Evolutionary conservation across 768 basidiomycete species (phyloP).

Genomic region (Albatrellus ellisii): DNA sequence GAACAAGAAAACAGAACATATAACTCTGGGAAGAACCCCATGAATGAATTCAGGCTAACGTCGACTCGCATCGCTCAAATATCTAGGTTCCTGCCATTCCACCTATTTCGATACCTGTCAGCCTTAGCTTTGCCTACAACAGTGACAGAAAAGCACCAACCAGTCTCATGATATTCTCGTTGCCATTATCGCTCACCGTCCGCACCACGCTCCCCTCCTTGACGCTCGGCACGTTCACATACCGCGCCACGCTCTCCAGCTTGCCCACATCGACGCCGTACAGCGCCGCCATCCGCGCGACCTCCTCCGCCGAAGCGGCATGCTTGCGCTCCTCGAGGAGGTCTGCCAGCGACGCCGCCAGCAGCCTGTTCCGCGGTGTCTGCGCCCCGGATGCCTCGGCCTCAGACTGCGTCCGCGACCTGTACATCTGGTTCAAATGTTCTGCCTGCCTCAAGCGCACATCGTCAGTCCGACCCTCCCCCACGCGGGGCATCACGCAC

Average conservation of each 20-base stretch:
- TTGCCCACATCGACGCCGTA: conserved; percentile 42
- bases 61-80: no score
- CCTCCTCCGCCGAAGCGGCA: conserved; percentile 24
- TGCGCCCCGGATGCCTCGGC: conserved; percentile 30
- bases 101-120: no score
- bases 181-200: conserved; percentile 38
- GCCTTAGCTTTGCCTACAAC: no score
- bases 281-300: conserved; percentile 36
- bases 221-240: conserved; percentile 56
- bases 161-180: conserved; percentile 36
- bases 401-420: conserved; percentile 43
- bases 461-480: neutral
- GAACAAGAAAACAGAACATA: no score
- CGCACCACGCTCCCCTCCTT: conserved; percentile 30
- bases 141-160: conserved; percentile 33
- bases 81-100: no score
- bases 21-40: no score
- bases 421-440: conserved; percentile 30
- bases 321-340: conserved; percentile 55
- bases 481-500: conserved; percentile 22
- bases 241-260: conserved; percentile 37
- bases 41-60: no score
- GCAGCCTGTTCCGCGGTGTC: conserved; percentile 37
- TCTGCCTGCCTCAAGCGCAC: conserved; percentile 17
- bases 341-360: conserved; percentile 36